These are phyloP conservation scores for Penicillium taxi DNA, from an alignment of 495 filamentous ascomycete species.

Conservation along the genomic window DNA sequence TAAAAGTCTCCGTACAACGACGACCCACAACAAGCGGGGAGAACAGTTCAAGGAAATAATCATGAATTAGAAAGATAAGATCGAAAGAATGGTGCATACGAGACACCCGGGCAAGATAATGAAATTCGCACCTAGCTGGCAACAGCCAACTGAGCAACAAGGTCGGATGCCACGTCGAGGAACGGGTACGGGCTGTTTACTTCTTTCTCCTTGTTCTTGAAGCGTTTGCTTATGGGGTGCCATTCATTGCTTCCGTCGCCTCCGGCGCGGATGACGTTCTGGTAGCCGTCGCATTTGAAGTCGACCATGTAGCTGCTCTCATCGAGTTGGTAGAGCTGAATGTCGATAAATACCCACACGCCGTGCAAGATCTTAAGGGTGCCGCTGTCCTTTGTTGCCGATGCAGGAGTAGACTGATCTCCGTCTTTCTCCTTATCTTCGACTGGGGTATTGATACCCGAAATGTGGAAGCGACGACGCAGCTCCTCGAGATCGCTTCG, in stretches of 20 bases:
- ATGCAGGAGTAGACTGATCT: conserved; percentile 33
- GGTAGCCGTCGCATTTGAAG: conserved; percentile 98
- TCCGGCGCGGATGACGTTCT: conserved; percentile 56
- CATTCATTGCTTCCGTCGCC: conserved; percentile 38
- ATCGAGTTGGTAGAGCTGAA: conserved; percentile 95
- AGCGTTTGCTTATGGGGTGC: conserved; percentile 41
- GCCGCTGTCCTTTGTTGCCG: conserved; percentile 30
- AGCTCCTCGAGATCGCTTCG: conserved; percentile 49
- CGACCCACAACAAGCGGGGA: no score
- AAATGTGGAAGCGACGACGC: conserved; percentile 40
- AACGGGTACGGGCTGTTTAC: conserved; percentile 50
- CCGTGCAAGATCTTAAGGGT: conserved; percentile 34
- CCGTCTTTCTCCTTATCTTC: conserved; percentile 32
- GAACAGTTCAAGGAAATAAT: no score
- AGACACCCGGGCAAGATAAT: neutral
- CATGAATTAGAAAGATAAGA: no score
- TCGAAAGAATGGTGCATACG: no score
- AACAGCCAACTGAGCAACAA: conserved; percentile 47
- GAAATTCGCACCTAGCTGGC: conserved; percentile 22
- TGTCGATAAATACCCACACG: conserved; percentile 76
- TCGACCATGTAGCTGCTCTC: conserved; percentile 90
- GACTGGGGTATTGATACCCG: conserved; percentile 29
- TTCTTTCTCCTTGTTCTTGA: conserved; percentile 47
- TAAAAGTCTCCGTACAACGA: no score
- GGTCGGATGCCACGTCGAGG: conserved; percentile 47